Percentiles rank a stretch among this genome's conserved stretches.
Conservation (phyloP, 2,329 filamentous ascomycete genomes). For the Pestalotiopsis sp. region DNA sequence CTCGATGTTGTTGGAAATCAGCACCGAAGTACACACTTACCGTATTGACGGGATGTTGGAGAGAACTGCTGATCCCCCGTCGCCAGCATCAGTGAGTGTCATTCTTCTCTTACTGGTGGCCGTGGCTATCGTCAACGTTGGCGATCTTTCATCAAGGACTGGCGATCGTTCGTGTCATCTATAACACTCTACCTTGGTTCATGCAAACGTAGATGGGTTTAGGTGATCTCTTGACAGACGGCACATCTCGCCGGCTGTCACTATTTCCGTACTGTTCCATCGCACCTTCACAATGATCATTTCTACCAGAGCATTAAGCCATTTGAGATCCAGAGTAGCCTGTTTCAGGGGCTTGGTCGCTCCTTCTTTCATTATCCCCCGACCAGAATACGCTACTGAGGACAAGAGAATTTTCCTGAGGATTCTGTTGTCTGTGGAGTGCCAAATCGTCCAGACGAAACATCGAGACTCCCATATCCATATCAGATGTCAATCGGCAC, state of each 20-base stretch:
- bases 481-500: background rate
- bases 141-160: background rate
- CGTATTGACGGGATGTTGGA: background rate
- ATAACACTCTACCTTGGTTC: background rate
- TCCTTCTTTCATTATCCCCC: background rate
- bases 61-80: background rate
- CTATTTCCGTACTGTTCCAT: background rate
- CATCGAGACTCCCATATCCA: too few relatives aligned
- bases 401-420: too few relatives aligned
- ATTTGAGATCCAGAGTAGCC: background rate
- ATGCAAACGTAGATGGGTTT: background rate
- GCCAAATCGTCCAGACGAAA: too few relatives aligned
- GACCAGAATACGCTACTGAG: background rate
- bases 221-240: background rate
- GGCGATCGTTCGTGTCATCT: background rate
- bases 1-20: background rate
- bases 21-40: background rate
- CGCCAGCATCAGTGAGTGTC: too few relatives aligned
- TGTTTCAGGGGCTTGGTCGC: background rate
- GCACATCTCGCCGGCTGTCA: background rate
- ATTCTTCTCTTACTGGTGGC: background rate
- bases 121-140: background rate
- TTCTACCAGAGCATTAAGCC: background rate
- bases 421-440: too few relatives aligned
- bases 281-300: background rate